These are phyloP conservation scores for Kodamaea plutei DNA, from an alignment of 1,139 yeast species.

Conservation along the genomic window DNA sequence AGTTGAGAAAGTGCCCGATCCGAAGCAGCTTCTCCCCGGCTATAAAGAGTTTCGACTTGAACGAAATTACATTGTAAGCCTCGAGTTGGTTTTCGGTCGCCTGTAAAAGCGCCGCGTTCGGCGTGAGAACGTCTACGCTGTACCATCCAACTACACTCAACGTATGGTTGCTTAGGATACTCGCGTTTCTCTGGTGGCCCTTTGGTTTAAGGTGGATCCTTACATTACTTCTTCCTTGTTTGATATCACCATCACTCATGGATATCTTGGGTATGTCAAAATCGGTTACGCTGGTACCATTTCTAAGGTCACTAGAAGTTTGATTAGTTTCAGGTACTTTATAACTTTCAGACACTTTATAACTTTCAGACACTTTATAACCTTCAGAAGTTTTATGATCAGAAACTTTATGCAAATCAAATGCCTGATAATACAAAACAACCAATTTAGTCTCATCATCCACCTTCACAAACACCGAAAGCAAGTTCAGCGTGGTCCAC, in stretches of 20 bases:
- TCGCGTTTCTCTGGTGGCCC: no score
- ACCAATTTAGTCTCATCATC: slow-evolving; percentile 2
- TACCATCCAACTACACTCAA: slow-evolving; percentile 6
- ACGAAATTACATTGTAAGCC: slow-evolving; percentile 15
- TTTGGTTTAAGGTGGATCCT: no score
- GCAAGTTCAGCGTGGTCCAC: slow-evolving; percentile 55
- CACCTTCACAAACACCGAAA: slow-evolving; percentile 33
- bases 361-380: no score
- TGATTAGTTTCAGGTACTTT: no score
- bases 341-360: no score
- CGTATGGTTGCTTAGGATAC: slow-evolving; percentile 1
- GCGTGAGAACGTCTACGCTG: neutral
- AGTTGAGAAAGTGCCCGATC: slow-evolving; percentile 58
- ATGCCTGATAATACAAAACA: slow-evolving; percentile 10
- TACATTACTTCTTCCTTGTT: no score
- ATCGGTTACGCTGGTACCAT: no score
- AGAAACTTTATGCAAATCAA: no score
- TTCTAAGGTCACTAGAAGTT: no score
- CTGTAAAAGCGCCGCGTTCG: neutral
- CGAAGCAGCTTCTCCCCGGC: slow-evolving; percentile 32
- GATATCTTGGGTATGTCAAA: no score
- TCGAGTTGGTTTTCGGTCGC: neutral
- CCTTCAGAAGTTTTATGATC: no score
- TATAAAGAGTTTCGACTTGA: slow-evolving; percentile 25
- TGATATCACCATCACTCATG: no score